phyloP scores from a whole-genome alignment of 805 yeast genomes.

The Lachancea mirantina region DNA sequence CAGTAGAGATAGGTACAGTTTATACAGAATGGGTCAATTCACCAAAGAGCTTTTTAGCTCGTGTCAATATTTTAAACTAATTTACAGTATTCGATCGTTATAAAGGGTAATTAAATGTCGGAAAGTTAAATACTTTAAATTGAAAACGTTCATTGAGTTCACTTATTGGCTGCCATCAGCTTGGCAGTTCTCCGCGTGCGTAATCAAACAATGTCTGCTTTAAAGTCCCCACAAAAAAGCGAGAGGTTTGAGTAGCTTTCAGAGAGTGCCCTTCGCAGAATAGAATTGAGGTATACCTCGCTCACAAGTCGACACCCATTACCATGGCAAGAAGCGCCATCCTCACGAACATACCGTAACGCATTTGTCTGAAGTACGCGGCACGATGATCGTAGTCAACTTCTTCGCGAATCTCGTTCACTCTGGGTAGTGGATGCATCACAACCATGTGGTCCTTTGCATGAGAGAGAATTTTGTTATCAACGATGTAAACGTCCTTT shows the following conservation, averaged over 20 bases:
- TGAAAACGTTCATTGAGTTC: no score
- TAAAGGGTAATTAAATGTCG: no score
- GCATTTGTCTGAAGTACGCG: slow-evolving; percentile 99
- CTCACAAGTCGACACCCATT: slow-evolving; percentile 78
- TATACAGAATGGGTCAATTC: no score
- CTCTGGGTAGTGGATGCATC: slow-evolving; percentile 98
- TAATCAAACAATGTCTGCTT: no score
- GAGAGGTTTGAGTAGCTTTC: not conserved
- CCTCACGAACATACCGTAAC: slow-evolving; percentile 95
- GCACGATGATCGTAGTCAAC: slow-evolving; percentile 99
- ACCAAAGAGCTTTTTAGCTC: no score
- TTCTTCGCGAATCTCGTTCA: slow-evolving; percentile 92
- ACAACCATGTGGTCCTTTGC: slow-evolving; percentile 99
- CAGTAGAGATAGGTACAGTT: no score
- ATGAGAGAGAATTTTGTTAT: slow-evolving; percentile 79
- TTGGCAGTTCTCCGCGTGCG: no score
- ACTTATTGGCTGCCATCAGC: no score
- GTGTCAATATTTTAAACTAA: no score
- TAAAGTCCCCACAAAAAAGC: slow-evolving; percentile 17
- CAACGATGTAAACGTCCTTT: slow-evolving; percentile 87
- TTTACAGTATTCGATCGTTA: no score
- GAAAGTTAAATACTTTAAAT: no score
- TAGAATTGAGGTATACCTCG: not conserved
- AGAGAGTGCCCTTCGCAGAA: no score
- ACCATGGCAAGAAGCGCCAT: slow-evolving; percentile 99